phyloP scores from a whole-genome alignment of 2,329 filamentous ascomycete genomes.

The Beauveria brongniartii region DNA sequence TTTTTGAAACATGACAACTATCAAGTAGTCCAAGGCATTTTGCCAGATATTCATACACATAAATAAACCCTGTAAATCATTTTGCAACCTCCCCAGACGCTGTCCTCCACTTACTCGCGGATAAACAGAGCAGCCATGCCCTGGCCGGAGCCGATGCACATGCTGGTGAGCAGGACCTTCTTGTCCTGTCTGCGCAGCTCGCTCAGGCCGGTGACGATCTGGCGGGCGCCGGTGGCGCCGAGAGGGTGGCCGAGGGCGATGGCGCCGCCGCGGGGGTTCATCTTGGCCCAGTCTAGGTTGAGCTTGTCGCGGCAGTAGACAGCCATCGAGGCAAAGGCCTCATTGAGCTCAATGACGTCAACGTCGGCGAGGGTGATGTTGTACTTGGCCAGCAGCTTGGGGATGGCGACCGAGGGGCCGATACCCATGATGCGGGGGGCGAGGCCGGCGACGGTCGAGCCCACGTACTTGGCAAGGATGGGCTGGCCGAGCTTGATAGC shows the following conservation, averaged over 20 bases:
- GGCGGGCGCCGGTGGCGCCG: constrained; percentile 68
- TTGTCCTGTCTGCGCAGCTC: constrained; percentile 78
- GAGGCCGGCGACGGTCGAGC: constrained; percentile 82
- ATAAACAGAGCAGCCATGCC: constrained; percentile 61
- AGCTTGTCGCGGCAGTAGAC: constrained; percentile 80
- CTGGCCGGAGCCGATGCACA: constrained; percentile 70
- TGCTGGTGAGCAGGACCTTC: constrained; percentile 85
- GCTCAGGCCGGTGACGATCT: constrained; percentile 84
- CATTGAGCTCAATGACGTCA: constrained; percentile 90
- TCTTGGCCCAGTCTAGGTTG: constrained; percentile 63
- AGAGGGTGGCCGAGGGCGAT: constrained; percentile 78
- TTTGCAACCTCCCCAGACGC: not conserved
- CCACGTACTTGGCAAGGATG: constrained; percentile 90
- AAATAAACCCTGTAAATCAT: not conserved
- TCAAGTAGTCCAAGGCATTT: not conserved
- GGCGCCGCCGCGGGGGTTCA: constrained; percentile 75
- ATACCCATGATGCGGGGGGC: constrained; percentile 97
- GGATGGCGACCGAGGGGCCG: constrained; percentile 63
- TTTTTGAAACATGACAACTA: constrained; percentile 3
- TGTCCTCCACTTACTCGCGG: not conserved
- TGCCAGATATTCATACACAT: constrained; percentile 11
- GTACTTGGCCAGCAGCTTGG: constrained; percentile 78
- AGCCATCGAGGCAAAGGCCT: constrained; percentile 96
- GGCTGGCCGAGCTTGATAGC: constrained; percentile 82
- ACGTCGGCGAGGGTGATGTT: constrained; percentile 72